These are phyloP conservation scores for Martensiomyces pterosporus DNA, from an alignment of 192 early-diverging fungal genomes.

Conservation along the genomic window DNA sequence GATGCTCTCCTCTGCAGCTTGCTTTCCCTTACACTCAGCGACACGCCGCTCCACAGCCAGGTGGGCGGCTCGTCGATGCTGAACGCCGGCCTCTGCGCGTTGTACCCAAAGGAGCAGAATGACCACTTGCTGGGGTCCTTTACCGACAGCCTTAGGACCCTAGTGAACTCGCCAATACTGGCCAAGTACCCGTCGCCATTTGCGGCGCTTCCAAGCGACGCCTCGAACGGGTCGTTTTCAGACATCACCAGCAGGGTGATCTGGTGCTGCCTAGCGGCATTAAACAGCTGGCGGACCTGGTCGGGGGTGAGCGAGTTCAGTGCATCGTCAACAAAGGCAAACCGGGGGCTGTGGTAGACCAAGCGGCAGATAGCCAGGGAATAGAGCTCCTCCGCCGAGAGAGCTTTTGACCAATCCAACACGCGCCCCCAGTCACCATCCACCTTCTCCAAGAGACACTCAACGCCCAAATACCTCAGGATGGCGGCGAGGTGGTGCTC, in stretches of 20 bases:
- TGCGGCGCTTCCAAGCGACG: neutral
- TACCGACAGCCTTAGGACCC: constrained; percentile 19
- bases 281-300: constrained; percentile 24
- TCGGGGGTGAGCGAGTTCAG: constrained; percentile 10
- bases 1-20: constrained; percentile 17
- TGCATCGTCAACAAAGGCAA: constrained; percentile 28
- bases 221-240: constrained; percentile 20
- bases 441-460: constrained; percentile 18
- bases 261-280: constrained; percentile 22
- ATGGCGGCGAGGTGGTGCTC: constrained; percentile 33
- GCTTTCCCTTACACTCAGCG: neutral
- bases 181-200: neutral
- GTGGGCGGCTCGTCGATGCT: neutral
- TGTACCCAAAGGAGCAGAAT: constrained; percentile 31
- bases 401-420: constrained; percentile 35
- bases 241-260: constrained; percentile 26
- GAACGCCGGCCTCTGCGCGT: neutral
- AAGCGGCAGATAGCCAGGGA: constrained; percentile 29
- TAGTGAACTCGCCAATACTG: constrained; percentile 31
- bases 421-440: constrained; percentile 36
- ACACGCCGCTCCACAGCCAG: neutral
- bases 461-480: constrained; percentile 28
- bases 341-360: constrained; percentile 31
- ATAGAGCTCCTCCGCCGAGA: constrained; percentile 21
- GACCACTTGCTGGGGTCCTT: constrained; percentile 15